Percentiles rank a stretch among this genome's conserved stretches.
These are phyloP conservation scores for Cylindrodendrum hubeiense DNA, from an alignment of 2,329 filamentous ascomycete genomes.

Conservation along the genomic window DNA sequence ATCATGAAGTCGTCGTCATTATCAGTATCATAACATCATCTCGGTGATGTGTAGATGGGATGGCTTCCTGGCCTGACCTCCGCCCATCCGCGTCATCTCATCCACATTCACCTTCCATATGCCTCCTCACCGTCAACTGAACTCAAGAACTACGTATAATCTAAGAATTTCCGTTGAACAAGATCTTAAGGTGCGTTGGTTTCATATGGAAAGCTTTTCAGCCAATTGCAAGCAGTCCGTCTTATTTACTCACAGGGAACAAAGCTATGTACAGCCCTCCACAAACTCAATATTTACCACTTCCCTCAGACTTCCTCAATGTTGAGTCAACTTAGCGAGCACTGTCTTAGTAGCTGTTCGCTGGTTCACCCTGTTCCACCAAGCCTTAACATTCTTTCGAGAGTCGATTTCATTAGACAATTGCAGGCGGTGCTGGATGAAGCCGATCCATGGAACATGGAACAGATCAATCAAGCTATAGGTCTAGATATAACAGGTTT, in stretches of 20 bases:
- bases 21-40: too few relatives aligned
- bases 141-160: background rate
- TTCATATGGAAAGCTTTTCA: background rate
- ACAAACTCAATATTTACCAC: background rate
- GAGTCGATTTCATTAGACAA: background rate
- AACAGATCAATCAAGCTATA: conserved; percentile 11
- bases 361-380: background rate
- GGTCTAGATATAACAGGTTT: background rate
- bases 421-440: background rate
- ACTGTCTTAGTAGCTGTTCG: background rate
- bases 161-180: background rate
- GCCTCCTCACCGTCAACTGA: background rate
- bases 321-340: background rate
- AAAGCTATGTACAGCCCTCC: background rate
- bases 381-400: background rate
- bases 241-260: too few relatives aligned
- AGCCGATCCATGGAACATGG: conserved; percentile 2
- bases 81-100: too few relatives aligned
- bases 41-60: too few relatives aligned
- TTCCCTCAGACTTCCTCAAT: background rate
- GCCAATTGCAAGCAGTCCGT: too few relatives aligned
- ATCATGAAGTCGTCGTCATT: too few relatives aligned
- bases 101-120: background rate
- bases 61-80: too few relatives aligned
- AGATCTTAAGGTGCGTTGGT: background rate